Percentiles rank a stretch among this genome's conserved stretches.
These are phyloP conservation scores for Erodium maritimum DNA, from an alignment of 345 rosid genomes.

Conservation along the genomic window DNA sequence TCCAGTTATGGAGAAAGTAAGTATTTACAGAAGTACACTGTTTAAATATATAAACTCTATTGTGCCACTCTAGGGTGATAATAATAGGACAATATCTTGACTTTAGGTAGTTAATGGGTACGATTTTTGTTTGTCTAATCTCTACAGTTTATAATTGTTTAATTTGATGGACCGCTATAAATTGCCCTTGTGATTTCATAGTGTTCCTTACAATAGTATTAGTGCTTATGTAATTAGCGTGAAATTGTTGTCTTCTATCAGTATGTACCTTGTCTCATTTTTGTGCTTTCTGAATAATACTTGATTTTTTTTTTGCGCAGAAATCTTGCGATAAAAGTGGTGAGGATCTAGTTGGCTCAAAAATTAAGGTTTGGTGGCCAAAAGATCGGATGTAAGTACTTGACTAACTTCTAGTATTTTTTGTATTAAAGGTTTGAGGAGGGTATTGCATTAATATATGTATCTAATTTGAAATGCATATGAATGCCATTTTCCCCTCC, in stretches of 20 bases:
- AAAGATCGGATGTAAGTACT: conserved; percentile 46
- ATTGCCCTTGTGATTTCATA: no score
- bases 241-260: neutral
- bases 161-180: no score
- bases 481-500: neutral
- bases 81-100: neutral
- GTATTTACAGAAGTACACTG: conserved; percentile 6
- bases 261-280: neutral
- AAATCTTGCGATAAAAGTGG: conserved; percentile 32
- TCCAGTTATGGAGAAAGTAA: conserved; percentile 40
- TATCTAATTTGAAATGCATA: neutral
- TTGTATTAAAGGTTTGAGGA: neutral
- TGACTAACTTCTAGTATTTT: neutral
- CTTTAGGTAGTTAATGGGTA: neutral
- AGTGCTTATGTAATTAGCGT: no score
- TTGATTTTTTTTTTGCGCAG: conserved; percentile 26
- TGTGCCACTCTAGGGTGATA: neutral
- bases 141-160: no score
- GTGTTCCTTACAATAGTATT: no score
- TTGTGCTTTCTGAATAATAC: conserved; percentile 8
- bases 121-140: no score
- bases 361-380: conserved; percentile 96
- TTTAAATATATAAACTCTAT: neutral
- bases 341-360: conserved; percentile 54
- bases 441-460: neutral